These are phyloP conservation scores for Yarrowia keelungensis DNA, from an alignment of 805 yeast species.

Conservation along the genomic window DNA sequence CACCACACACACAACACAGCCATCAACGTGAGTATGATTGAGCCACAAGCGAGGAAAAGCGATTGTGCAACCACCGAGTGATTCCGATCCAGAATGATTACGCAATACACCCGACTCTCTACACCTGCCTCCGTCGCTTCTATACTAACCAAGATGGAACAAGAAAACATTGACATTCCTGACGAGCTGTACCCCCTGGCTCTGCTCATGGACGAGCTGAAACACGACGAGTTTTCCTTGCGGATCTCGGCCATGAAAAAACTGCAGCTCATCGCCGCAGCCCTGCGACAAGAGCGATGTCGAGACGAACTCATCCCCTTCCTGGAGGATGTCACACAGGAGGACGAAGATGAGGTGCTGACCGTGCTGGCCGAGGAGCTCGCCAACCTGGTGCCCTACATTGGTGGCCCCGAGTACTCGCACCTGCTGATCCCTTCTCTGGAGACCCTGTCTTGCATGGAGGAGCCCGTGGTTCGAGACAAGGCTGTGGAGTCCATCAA, in stretches of 20 bases:
- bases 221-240: conserved; percentile 93
- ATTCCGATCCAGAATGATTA: neutral
- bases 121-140: neutral
- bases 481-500: conserved; percentile 89
- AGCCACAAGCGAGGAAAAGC: too few species aligned
- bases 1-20: conserved; percentile 25
- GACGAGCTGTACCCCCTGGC: conserved; percentile 92
- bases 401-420: conserved; percentile 81
- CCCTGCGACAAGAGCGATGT: conserved; percentile 92
- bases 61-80: too few species aligned
- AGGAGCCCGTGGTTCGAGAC: conserved; percentile 95
- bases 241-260: conserved; percentile 95
- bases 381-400: conserved; percentile 83
- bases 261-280: conserved; percentile 91
- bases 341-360: conserved; percentile 97
- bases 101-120: neutral
- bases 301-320: conserved; percentile 89
- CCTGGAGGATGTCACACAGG: conserved; percentile 69
- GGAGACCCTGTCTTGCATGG: conserved; percentile 86
- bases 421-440: conserved; percentile 66
- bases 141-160: conserved; percentile 32
- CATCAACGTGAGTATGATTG: conserved; percentile 27
- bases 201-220: conserved; percentile 92
- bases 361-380: conserved; percentile 91
- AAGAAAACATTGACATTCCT: conserved; percentile 37